Conservation (phyloP, 768 basidiomycete genomes). For the Lyophyllum decastes region DNA sequence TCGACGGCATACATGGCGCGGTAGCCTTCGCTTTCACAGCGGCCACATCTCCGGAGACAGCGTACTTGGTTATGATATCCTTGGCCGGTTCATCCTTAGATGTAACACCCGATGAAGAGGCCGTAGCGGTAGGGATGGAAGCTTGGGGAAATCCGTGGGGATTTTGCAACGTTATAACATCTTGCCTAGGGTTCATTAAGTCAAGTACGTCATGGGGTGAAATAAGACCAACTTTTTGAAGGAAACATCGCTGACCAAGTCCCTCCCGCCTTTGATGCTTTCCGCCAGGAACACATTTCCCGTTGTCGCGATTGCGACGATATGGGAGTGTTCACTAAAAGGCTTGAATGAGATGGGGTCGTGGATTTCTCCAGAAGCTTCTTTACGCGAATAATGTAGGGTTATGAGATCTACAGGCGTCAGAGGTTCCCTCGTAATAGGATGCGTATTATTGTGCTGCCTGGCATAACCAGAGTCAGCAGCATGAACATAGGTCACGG, state of each 20-base stretch:
- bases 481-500: neutral
- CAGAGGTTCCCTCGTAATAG: constrained; percentile 74
- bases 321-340: constrained; percentile 94
- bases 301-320: constrained; percentile 85
- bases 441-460: constrained; percentile 80
- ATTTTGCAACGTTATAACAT: constrained; percentile 94
- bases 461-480: constrained; percentile 35
- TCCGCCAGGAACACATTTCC: constrained; percentile 95
- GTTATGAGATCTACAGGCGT: constrained; percentile 72
- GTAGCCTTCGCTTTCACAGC: constrained; percentile 52
- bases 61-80: constrained; percentile 34
- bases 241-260: constrained; percentile 81
- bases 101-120: constrained; percentile 30
- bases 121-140: constrained; percentile 37
- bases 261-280: constrained; percentile 82
- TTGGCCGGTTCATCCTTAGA: constrained; percentile 28
- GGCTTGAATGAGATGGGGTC: constrained; percentile 99
- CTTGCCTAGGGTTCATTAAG: constrained; percentile 50
- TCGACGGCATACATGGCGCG: constrained; percentile 60
- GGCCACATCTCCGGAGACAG: constrained; percentile 32
- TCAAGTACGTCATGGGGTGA: constrained; percentile 1
- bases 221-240: constrained; percentile 73
- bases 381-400: constrained; percentile 82
- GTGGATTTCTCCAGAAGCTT: constrained; percentile 81
- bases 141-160: constrained; percentile 74